Percentiles rank a stretch among this genome's conserved stretches.
Conservation (phyloP, 2,329 filamentous ascomycete genomes). For the Hypoxylon rubiginosum region DNA sequence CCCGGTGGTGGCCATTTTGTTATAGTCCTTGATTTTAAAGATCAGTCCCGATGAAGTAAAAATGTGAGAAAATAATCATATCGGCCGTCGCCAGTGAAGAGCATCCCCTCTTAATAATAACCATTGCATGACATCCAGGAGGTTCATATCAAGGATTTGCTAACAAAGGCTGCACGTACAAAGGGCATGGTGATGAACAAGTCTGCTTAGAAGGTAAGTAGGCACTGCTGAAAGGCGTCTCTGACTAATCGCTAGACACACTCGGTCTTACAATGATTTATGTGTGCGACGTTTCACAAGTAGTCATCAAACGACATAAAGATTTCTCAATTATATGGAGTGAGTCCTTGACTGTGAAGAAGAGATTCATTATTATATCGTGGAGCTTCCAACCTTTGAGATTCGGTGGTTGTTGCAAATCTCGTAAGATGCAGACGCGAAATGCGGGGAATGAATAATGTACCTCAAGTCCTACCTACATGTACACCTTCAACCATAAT, state of each 20-base stretch:
- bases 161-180: neutral
- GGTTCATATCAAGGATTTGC: neutral
- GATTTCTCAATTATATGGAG: neutral
- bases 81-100: neutral
- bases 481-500: neutral
- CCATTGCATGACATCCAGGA: neutral
- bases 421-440: neutral
- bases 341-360: neutral
- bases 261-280: neutral
- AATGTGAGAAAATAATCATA: no score
- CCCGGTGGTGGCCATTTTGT: neutral
- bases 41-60: neutral
- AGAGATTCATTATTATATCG: neutral
- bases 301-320: neutral
- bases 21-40: neutral
- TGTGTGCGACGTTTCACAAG: neutral
- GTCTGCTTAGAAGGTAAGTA: neutral
- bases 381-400: neutral
- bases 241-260: neutral
- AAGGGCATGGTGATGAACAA: neutral
- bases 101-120: neutral
- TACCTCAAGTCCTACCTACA: neutral
- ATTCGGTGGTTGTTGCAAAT: neutral
- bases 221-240: neutral
- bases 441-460: neutral